These are phyloP conservation scores for Apophysomyces elegans DNA, from an alignment of 371 early-diverging fungal genomes.

Conservation along the genomic window DNA sequence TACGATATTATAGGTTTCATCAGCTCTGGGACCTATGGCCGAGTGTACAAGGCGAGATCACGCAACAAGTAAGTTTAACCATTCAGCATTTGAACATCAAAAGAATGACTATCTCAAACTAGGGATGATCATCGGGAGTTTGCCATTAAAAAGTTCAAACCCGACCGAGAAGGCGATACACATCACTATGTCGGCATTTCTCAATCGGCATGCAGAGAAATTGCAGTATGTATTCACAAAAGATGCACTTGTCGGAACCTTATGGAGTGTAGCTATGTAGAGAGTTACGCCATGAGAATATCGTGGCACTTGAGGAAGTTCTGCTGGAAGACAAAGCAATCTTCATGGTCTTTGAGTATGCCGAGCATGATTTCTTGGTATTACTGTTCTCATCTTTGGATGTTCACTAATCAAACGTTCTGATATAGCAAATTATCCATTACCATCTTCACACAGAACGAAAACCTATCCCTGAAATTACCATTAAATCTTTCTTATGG, in stretches of 20 bases:
- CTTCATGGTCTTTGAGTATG: conserved; percentile 94
- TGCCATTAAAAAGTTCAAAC: conserved; percentile 95
- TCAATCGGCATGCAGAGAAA: conserved; percentile 94
- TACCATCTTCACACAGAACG: conserved; percentile 74
- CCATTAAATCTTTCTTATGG: conserved; percentile 89
- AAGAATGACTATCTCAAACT: background rate
- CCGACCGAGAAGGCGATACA: conserved; percentile 89
- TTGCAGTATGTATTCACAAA: conserved; percentile 60
- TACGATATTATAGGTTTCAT: conserved; percentile 91
- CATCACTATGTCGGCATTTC: conserved; percentile 85
- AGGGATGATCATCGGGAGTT: conserved; percentile 68
- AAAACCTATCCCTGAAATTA: conserved; percentile 80
- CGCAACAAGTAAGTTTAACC: conserved; percentile 55
- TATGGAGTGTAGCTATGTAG: conserved; percentile 69
- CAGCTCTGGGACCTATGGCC: conserved; percentile 93
- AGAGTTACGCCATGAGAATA: conserved; percentile 88
- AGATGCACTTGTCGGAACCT: background rate
- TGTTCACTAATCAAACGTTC: background rate
- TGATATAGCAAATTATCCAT: conserved; percentile 82
- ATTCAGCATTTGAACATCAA: background rate
- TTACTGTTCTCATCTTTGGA: background rate
- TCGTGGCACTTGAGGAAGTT: conserved; percentile 85
- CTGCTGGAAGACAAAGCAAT: conserved; percentile 89
- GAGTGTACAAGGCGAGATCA: conserved; percentile 89
- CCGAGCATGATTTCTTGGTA: conserved; percentile 93